Conservation (phyloP, 1,284 basidiomycete genomes). For the Peniophora sp. region DNA sequence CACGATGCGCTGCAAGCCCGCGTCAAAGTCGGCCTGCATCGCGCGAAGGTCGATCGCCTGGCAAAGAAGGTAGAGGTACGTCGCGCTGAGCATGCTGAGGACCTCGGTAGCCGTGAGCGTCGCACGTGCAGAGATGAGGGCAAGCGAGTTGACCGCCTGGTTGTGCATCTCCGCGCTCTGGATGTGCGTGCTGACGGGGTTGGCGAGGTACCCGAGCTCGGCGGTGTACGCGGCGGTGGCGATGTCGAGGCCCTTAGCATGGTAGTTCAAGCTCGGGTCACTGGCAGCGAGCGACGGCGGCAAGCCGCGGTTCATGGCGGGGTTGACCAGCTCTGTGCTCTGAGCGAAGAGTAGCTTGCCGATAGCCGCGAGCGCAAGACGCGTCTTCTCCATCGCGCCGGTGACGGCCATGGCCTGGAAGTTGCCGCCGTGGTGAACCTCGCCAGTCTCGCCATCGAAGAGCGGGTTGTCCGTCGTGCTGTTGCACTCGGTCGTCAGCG, state of each 20-base stretch:
- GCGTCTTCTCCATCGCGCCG: conserved; percentile 59
- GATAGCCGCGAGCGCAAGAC: conserved; percentile 73
- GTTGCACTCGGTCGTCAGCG: conserved; percentile 75
- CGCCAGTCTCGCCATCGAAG: conserved; percentile 60
- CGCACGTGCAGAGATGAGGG: conserved; percentile 72
- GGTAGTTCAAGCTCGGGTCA: conserved; percentile 75
- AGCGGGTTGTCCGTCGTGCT: conserved; percentile 79
- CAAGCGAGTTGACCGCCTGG: conserved; percentile 79
- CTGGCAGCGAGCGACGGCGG: conserved; percentile 77
- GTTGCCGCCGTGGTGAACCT: conserved; percentile 78
- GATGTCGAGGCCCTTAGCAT: conserved; percentile 84
- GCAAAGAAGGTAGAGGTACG: conserved; percentile 73
- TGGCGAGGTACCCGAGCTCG: conserved; percentile 80
- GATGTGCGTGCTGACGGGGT: conserved; percentile 79
- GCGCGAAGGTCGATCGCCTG: conserved; percentile 77
- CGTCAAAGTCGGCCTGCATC: conserved; percentile 56
- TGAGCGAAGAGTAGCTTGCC: conserved; percentile 83
- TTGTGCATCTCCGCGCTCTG: conserved; percentile 87
- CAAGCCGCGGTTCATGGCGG: conserved; percentile 80
- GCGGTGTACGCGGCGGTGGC: conserved; percentile 74
- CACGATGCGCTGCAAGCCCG: conserved; percentile 39
- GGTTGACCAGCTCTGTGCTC: conserved; percentile 79
- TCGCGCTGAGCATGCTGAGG: conserved; percentile 62
- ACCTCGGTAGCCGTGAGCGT: conserved; percentile 74
- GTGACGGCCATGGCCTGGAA: conserved; percentile 69